Percentiles rank a stretch among this genome's conserved stretches.
Evolutionary conservation across 2,329 filamentous ascomycete species (phyloP).

Genomic region (Stagonosporopsis cucurbitacearum): DNA sequence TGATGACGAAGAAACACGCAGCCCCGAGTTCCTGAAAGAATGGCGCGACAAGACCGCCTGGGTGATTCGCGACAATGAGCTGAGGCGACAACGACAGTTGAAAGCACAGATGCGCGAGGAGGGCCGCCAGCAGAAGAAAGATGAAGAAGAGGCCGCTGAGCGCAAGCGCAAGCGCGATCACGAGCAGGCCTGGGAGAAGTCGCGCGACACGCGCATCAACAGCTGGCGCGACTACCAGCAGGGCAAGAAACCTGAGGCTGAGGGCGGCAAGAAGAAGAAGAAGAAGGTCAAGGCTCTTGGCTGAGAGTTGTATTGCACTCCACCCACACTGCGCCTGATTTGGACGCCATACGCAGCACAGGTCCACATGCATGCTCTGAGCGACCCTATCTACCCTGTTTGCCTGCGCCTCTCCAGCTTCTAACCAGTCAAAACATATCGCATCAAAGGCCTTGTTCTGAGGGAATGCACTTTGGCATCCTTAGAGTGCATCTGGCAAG

Average conservation of each 20-base stretch:
- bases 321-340: background rate
- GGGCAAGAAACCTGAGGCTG: slow-evolving; percentile 57
- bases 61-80: slow-evolving; percentile 92
- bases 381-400: background rate
- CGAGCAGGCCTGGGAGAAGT: slow-evolving; percentile 94
- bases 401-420: background rate
- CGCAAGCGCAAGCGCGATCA: slow-evolving; percentile 74
- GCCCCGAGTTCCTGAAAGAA: slow-evolving; percentile 78
- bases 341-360: background rate
- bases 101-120: slow-evolving; percentile 98
- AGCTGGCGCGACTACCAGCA: slow-evolving; percentile 95
- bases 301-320: slow-evolving; percentile 33
- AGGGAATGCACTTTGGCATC: background rate
- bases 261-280: slow-evolving; percentile 55
- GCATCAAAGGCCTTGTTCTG: background rate
- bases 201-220: slow-evolving; percentile 85
- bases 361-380: background rate
- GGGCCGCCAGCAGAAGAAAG: slow-evolving; percentile 82
- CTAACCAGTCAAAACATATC: background rate
- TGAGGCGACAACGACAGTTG: slow-evolving; percentile 79
- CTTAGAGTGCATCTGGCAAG: background rate
- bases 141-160: slow-evolving; percentile 80
- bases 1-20: slow-evolving; percentile 85
- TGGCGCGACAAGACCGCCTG: slow-evolving; percentile 91
- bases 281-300: slow-evolving; percentile 62